Evolutionary conservation across 2,329 filamentous ascomycete genomes (phyloP).

Genomic region (Ambrosiella beaveri): DNA sequence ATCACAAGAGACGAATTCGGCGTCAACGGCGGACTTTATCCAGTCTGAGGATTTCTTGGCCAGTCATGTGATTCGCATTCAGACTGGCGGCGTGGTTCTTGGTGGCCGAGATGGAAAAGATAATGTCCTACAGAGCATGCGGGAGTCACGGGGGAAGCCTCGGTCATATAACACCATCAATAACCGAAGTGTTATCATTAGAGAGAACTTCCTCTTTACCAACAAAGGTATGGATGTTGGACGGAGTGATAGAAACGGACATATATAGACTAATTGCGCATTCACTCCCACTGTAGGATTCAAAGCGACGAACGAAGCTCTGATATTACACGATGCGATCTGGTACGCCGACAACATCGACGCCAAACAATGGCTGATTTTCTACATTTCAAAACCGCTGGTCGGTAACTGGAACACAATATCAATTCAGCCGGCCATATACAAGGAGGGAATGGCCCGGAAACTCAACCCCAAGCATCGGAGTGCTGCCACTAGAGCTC

Average conservation of each 20-base stretch:
- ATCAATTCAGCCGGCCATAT: conserved; percentile 49
- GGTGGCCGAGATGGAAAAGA: conserved; percentile 33
- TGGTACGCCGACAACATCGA: conserved; percentile 86
- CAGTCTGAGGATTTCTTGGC: conserved; percentile 85
- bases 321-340: conserved; percentile 64
- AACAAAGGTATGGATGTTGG: conserved; percentile 58
- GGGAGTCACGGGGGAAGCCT: conserved; percentile 80
- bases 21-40: conserved; percentile 64
- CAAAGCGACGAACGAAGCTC: conserved; percentile 77
- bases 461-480: conserved; percentile 17
- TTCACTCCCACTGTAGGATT: conserved; percentile 43
- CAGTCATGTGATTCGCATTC: conserved; percentile 87
- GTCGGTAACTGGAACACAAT: conserved; percentile 68
- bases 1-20: conserved; percentile 73
- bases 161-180: conserved; percentile 90
- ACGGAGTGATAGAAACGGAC: neutral
- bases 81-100: conserved; percentile 31
- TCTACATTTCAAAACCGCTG: conserved; percentile 83
- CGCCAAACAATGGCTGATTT: conserved; percentile 84
- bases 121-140: conserved; percentile 39
- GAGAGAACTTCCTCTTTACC: conserved; percentile 81
- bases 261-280: neutral
- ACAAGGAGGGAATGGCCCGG: conserved; percentile 29
- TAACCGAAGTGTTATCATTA: conserved; percentile 81
- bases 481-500: conserved; percentile 2